Conservation (phyloP, 78 protist genomes). For the Planoprotostelium fungivorum region DNA sequence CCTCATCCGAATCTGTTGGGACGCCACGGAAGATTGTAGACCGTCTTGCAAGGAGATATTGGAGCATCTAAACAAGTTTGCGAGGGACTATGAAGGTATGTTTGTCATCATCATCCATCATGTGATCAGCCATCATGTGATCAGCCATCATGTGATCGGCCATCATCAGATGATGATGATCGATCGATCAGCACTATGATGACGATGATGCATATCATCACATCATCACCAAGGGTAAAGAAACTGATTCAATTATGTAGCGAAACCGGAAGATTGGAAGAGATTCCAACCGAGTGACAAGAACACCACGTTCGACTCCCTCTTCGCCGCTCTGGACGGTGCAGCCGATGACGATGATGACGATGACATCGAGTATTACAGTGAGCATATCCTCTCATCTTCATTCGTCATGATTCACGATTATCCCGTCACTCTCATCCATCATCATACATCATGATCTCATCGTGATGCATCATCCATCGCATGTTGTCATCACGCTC, state of each 20-base stretch:
- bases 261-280: neutral
- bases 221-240: too few species aligned
- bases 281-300: neutral
- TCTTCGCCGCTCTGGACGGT: too few species aligned
- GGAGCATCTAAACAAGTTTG: neutral
- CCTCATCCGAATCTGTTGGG: conserved; percentile 48
- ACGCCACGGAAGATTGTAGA: neutral
- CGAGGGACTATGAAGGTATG: neutral
- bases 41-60: neutral
- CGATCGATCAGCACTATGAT: neutral
- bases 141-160: neutral
- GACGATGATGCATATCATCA: neutral
- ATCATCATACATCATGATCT: too few species aligned
- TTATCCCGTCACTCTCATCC: too few species aligned
- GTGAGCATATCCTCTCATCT: too few species aligned
- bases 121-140: neutral
- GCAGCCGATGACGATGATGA: neutral
- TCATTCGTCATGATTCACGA: too few species aligned
- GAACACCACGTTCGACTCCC: neutral
- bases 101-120: neutral
- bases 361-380: neutral
- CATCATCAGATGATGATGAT: neutral
- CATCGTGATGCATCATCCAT: neutral
- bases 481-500: neutral
- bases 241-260: too few species aligned